Percentiles rank a stretch among this genome's conserved stretches.
These are phyloP conservation scores for Scalesia atractyloides DNA, from an alignment of 129 eudicot species.

Conservation along the genomic window DNA sequence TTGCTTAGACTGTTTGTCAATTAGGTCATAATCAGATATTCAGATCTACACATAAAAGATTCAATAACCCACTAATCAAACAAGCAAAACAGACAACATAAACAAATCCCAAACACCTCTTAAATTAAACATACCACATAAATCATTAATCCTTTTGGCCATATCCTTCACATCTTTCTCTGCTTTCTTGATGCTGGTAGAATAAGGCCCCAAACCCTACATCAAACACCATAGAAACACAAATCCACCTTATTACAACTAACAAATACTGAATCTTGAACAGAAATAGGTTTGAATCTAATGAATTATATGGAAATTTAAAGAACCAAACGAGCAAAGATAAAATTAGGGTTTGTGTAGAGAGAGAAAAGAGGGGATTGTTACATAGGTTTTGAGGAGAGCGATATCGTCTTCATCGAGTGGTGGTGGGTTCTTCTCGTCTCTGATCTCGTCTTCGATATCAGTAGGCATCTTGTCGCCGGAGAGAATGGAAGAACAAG, in stretches of 20 bases:
- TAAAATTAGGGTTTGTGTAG: conserved; percentile 18
- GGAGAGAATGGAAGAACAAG: conserved; percentile 7
- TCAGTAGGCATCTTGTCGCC: conserved; percentile 56
- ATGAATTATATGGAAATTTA: not conserved
- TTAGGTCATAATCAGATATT: not conserved
- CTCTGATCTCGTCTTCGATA: conserved; percentile 82
- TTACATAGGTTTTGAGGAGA: conserved; percentile 89
- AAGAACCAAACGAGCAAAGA: not conserved
- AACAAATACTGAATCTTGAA: not conserved
- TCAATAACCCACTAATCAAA: not conserved
- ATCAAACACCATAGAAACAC: conserved; percentile 8
- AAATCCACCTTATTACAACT: not conserved
- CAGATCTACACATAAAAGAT: not conserved
- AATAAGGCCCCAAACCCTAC: conserved; percentile 98
- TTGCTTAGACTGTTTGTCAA: not conserved
- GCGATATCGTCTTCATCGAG: conserved; percentile 94
- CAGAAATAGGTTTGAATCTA: not conserved
- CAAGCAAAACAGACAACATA: not conserved
- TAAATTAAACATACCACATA: conserved; percentile 64
- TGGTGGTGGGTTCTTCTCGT: conserved; percentile 91
- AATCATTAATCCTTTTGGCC: conserved; percentile 90
- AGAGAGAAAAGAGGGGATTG: not conserved
- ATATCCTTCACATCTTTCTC: conserved; percentile 93
- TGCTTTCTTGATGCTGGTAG: conserved; percentile 74
- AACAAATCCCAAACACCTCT: not conserved